Base-by-base conservation (phyloP, 148 eudicot genomes). In the Linanthus parryae region DNA sequence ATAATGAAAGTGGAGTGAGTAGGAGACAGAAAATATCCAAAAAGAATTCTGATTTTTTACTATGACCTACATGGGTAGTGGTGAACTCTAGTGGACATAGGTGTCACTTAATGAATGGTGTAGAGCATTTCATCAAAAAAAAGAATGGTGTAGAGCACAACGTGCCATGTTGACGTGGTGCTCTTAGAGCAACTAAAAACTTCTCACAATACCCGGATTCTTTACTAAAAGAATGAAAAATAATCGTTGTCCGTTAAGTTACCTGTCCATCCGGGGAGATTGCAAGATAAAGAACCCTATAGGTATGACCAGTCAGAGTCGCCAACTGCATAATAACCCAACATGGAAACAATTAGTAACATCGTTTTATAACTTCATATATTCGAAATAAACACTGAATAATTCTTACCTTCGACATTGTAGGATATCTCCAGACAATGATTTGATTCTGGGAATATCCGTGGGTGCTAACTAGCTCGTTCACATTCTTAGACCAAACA, bases 251-350 rank as follows among this genome's bases (percentile, higher is more conserved):
- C 20, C 10, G 37, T 25, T 37, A 33, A 64, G 18, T 33, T 61
- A 89, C 97, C 94, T 89, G 90, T 47, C 97, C 94, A 66, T 89
- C 94, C 12, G 96, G 97, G 57, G 97, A 89, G 59, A 73, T 67
- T 37, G 97, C 97, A 38, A 89, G 84, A 47, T 85, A 85, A 42
- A 89, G 86, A 25, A 89, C 97, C 68, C 97, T 69, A 54, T 48
- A 84, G 27, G 97, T 64, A 65, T 85, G 94, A 3, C 97, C 97
- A 18, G 84, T 84, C 26, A 89, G 83, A 57, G 94, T 79, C 36
- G 94, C 89, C 66, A 84, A 68, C 96, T 88, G 80, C 54, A 54
- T 51, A 17, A 59, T 6, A 16, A 26, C 7, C 29, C 27, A 4
- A 19, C 22, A 25, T 52, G n/a, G 44, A 18, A 31, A 17, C 16